Conservation (phyloP, 148 eudicot genomes). For the Cornus controversa region DNA sequence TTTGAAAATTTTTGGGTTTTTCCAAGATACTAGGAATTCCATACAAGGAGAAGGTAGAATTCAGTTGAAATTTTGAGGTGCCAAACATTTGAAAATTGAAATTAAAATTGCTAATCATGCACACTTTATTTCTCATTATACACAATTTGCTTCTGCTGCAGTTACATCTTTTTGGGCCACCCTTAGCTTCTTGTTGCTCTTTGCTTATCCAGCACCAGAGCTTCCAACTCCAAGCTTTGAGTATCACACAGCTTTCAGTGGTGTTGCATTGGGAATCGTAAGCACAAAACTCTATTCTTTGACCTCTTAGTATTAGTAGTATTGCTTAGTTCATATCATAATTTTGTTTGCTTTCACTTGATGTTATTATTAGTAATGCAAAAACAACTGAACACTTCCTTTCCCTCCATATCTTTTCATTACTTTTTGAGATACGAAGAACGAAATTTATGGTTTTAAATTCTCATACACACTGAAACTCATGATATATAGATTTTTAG, state of each 20-base stretch:
- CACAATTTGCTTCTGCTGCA: slow-evolving; percentile 29
- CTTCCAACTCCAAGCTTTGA: slow-evolving; percentile 94
- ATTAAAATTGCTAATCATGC: neutral
- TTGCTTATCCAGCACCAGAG: slow-evolving; percentile 97
- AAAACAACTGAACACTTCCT: too few species aligned
- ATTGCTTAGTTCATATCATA: neutral
- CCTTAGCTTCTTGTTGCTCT: slow-evolving; percentile 80
- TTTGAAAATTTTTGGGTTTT: neutral
- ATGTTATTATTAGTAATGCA: too few species aligned
- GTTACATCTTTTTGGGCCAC: slow-evolving; percentile 91
- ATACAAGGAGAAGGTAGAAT: neutral
- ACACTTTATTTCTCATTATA: slow-evolving; percentile 7
- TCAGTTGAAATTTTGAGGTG: neutral
- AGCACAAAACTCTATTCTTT: slow-evolving; percentile 25
- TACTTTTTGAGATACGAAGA: neutral
- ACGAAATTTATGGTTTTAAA: neutral
- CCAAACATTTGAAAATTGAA: neutral
- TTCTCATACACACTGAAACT: neutral
- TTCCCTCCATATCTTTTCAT: too few species aligned
- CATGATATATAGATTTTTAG: neutral
- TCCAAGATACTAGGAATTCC: neutral
- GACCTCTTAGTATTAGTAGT: neutral
- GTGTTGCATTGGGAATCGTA: slow-evolving; percentile 97
- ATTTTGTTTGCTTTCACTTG: neutral
- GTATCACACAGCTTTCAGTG: slow-evolving; percentile 84